phyloP scores from a whole-genome alignment of 2,329 filamentous ascomycete genomes.

The Westerdykella sp. region DNA sequence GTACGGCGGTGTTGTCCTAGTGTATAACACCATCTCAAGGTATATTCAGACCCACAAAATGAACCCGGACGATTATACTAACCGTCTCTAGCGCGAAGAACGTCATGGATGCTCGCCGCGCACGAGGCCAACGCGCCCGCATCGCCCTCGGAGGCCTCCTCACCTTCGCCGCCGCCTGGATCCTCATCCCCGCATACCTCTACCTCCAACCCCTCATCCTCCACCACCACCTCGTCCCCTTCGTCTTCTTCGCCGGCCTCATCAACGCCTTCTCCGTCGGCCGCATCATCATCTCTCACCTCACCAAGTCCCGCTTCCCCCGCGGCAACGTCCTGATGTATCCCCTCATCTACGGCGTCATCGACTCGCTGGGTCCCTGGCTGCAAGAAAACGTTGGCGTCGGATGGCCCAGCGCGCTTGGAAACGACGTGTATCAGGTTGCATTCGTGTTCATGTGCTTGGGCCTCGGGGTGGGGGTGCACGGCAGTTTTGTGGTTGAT shows the following conservation, averaged over 20 bases:
- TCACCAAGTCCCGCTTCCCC: constrained; percentile 81
- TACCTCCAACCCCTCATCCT: constrained; percentile 80
- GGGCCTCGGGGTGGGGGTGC: constrained; percentile 79
- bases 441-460: constrained; percentile 86
- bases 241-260: constrained; percentile 79
- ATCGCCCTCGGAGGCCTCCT: constrained; percentile 74
- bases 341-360: constrained; percentile 69
- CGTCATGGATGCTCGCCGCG: constrained; percentile 73
- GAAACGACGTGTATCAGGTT: constrained; percentile 73
- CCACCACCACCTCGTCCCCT: constrained; percentile 77
- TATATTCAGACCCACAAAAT: constrained; percentile 12
- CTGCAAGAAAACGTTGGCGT: constrained; percentile 47
- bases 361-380: constrained; percentile 72
- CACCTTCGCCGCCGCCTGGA: constrained; percentile 76
- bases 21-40: constrained; percentile 77
- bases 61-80: not conserved
- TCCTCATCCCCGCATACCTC: constrained; percentile 69
- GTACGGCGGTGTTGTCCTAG: constrained; percentile 73
- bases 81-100: constrained; percentile 57
- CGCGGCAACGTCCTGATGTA: constrained; percentile 80
- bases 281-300: constrained; percentile 90
- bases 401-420: constrained; percentile 38
- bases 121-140: constrained; percentile 64
- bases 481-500: constrained; percentile 94
- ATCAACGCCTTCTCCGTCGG: constrained; percentile 94